phyloP scores from a whole-genome alignment of 257 asterid genomes.

The Linaria vulgaris region DNA sequence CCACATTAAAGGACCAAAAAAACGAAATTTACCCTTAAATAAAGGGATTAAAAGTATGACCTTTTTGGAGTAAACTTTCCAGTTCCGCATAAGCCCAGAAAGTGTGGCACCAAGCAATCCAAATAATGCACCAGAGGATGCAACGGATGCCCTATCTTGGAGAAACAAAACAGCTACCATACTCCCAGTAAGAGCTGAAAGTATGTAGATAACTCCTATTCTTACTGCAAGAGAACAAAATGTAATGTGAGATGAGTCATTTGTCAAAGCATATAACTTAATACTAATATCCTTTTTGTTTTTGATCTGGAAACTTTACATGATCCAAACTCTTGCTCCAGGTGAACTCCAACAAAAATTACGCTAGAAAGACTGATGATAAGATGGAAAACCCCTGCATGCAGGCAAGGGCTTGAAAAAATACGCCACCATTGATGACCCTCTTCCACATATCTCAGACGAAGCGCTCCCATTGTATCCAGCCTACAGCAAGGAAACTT shows the following conservation, averaged over 20 bases:
- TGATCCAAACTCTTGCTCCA: constrained; percentile 94
- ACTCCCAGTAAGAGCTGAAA: constrained; percentile 74
- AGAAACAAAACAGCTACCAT: constrained; percentile 66
- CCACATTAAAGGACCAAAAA: too few species aligned
- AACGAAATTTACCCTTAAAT: too few species aligned
- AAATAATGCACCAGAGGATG: constrained; percentile 76
- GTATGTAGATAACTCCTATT: constrained; percentile 58
- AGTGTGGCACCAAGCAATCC: constrained; percentile 84
- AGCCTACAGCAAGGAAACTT: constrained; percentile 45
- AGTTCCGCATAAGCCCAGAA: constrained; percentile 64
- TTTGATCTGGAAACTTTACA: constrained; percentile 37
- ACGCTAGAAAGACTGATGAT: constrained; percentile 59
- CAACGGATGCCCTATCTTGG: constrained; percentile 75
- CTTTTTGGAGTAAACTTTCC: constrained; percentile 74
- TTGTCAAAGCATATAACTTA: neutral
- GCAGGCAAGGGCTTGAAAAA: constrained; percentile 77
- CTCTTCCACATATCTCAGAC: constrained; percentile 42
- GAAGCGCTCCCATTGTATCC: constrained; percentile 74
- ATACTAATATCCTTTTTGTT: neutral
- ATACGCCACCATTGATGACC: constrained; percentile 73
- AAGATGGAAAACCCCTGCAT: constrained; percentile 81
- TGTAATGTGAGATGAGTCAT: neutral
- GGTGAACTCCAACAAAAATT: constrained; percentile 71
- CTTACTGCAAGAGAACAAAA: constrained; percentile 50
- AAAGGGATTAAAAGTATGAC: constrained; percentile 26